A percentile compares a stretch with the other conserved stretches of the same genome.
Conservation (phyloP, 1,139 yeast genomes). For the Taphrina confusa region DNA sequence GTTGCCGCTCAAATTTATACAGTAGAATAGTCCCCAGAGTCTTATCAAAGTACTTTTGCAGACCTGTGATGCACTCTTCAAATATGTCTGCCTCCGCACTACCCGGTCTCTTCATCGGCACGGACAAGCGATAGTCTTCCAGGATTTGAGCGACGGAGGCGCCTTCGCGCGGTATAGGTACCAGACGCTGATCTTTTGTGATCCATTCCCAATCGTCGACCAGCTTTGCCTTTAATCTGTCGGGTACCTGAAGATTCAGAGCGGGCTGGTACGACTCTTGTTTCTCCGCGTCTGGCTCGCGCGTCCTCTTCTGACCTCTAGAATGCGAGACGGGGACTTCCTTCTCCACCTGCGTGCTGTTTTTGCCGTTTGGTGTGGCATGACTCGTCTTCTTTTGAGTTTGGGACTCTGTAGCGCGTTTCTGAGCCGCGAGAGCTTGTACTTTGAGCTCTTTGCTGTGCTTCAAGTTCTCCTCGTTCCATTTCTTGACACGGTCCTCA, state of each 20-base stretch:
- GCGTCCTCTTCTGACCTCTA: conserved; percentile 31
- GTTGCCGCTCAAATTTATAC: conserved; percentile 82
- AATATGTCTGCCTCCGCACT: conserved; percentile 58
- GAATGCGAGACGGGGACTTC: conserved; percentile 17
- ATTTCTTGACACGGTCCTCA: conserved; percentile 64
- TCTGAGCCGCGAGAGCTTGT: conserved; percentile 51
- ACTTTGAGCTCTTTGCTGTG: conserved; percentile 65
- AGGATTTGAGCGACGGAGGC: conserved; percentile 42
- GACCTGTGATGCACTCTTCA: conserved; percentile 68
- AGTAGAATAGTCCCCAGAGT: conserved; percentile 70
- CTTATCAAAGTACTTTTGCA: conserved; percentile 74
- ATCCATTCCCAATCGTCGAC: conserved; percentile 94
- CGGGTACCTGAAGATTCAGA: conserved; percentile 60
- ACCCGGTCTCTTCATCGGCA: conserved; percentile 38
- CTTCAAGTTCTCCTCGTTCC: conserved; percentile 66
- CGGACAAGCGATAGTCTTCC: conserved; percentile 39
- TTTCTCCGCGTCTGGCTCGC: conserved; percentile 35
- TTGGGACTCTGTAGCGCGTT: conserved; percentile 37
- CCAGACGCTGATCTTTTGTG: conserved; percentile 65
- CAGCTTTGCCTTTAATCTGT: conserved; percentile 64
- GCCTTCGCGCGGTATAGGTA: conserved; percentile 40
- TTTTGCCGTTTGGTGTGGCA: conserved; percentile 11
- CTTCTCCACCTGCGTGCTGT: conserved; percentile 26
- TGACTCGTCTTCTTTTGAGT: conserved; percentile 23
- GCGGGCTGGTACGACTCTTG: conserved; percentile 55